Conservation (phyloP, 1,284 basidiomycete species). For the Naganishia sp. region DNA sequence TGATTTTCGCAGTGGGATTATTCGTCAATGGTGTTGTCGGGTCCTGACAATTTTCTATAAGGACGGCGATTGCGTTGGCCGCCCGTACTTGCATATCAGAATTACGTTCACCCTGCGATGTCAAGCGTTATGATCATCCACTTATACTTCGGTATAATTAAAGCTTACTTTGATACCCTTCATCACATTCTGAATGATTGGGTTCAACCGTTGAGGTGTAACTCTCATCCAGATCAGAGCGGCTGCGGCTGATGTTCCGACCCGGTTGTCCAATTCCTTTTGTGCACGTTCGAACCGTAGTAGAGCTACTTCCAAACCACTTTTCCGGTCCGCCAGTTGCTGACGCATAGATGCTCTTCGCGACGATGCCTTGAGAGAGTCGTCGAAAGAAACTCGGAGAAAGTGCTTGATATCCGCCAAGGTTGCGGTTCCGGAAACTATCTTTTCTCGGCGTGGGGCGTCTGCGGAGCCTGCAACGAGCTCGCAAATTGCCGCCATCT, state of each 20-base stretch:
- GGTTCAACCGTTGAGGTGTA: conserved; percentile 90
- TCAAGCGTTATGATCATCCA: conserved; percentile 19
- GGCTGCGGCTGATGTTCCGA: conserved; percentile 84
- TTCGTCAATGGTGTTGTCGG: conserved; percentile 60
- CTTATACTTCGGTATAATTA: conserved; percentile 33
- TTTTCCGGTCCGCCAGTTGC: conserved; percentile 15
- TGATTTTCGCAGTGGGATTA: conserved; percentile 83
- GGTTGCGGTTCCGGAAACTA: background rate
- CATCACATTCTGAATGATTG: conserved; percentile 95
- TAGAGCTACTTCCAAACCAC: conserved; percentile 8
- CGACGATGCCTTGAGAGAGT: conserved; percentile 48
- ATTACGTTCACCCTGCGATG: conserved; percentile 79
- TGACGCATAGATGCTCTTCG: conserved; percentile 57
- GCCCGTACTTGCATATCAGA: conserved; percentile 85
- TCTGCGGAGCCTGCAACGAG: conserved; percentile 1
- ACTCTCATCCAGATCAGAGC: conserved; percentile 83
- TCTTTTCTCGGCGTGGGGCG: too few species aligned
- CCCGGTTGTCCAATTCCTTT: conserved; percentile 65
- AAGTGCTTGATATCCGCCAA: conserved; percentile 20
- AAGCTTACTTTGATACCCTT: conserved; percentile 85
- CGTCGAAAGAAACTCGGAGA: background rate
- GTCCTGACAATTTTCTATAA: conserved; percentile 82
- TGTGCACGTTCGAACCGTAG: conserved; percentile 11
- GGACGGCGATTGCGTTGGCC: conserved; percentile 79
- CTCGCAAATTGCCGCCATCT: background rate